Percentiles rank a stretch among this genome's conserved stretches.
These are phyloP conservation scores for Aureobasidium sp. DNA, from an alignment of 2,329 filamentous ascomycete species.

Conservation along the genomic window DNA sequence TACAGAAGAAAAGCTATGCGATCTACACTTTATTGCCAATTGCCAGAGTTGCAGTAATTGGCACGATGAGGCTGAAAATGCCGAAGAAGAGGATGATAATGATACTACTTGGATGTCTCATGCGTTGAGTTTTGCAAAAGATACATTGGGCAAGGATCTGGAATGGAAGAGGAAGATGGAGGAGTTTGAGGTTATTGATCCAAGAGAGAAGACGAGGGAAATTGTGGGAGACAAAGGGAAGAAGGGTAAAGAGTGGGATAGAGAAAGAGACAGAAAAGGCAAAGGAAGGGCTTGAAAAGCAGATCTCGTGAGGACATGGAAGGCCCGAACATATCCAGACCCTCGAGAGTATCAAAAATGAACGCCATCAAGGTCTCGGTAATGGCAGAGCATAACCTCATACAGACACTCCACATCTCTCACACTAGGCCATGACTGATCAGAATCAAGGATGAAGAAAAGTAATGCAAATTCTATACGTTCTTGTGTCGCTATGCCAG, in stretches of 20 bases:
- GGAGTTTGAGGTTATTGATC: slow-evolving; percentile 86
- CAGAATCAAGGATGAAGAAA: neutral
- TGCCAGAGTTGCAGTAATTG: slow-evolving; percentile 88
- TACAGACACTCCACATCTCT: too few relatives aligned
- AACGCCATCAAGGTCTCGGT: neutral
- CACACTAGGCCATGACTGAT: too few relatives aligned
- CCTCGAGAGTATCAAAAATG: neutral
- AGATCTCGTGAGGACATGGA: too few relatives aligned
- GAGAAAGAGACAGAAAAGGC: neutral
- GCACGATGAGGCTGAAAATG: slow-evolving; percentile 59
- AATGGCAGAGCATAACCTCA: neutral
- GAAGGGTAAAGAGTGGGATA: slow-evolving; percentile 40
- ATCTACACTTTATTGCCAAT: slow-evolving; percentile 91
- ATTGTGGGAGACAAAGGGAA: slow-evolving; percentile 59
- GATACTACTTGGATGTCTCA: slow-evolving; percentile 78
- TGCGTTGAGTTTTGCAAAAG: slow-evolving; percentile 76
- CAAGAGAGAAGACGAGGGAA: slow-evolving; percentile 58
- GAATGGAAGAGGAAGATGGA: slow-evolving; percentile 86
- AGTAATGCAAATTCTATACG: neutral
- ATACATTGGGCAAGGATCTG: slow-evolving; percentile 82
- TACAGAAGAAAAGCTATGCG: slow-evolving; percentile 71
- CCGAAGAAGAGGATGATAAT: slow-evolving; percentile 53
- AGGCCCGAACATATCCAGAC: too few relatives aligned
- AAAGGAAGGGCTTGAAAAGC: neutral
- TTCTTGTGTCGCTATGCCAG: neutral